Percentiles rank a stretch among this genome's conserved stretches.
These are phyloP conservation scores for Yamadazyma siamensis DNA, from an alignment of 1,139 yeast species.

Conservation along the genomic window DNA sequence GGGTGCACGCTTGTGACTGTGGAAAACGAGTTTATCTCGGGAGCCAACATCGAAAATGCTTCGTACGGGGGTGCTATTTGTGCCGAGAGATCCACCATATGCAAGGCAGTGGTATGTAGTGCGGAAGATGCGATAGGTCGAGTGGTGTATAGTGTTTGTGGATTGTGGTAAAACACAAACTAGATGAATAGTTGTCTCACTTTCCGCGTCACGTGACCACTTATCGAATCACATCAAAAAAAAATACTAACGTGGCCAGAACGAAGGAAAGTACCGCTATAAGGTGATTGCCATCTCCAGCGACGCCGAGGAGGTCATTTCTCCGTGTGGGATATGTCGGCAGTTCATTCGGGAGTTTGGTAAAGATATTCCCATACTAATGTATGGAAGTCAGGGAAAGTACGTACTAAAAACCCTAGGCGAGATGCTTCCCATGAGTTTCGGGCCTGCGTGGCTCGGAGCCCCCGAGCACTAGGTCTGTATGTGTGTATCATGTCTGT, in stretches of 20 bases:
- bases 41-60: conserved; percentile 93
- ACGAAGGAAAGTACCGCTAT: conserved; percentile 44
- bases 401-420: conserved; percentile 34
- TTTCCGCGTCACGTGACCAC: no score
- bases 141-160: background rate
- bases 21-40: conserved; percentile 50
- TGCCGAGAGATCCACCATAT: conserved; percentile 83
- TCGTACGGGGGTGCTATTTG: conserved; percentile 86
- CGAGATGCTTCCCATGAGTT: conserved; percentile 77
- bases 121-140: conserved; percentile 5
- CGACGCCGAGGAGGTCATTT: conserved; percentile 55
- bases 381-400: conserved; percentile 57
- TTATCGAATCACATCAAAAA: no score
- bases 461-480: background rate
- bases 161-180: no score
- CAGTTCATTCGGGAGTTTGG: conserved; percentile 82
- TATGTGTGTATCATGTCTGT: no score
- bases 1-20: conserved; percentile 70
- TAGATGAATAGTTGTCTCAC: no score
- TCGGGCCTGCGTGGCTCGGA: conserved; percentile 56
- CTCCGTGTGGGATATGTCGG: conserved; percentile 95
- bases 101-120: conserved; percentile 59
- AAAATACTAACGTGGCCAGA: conserved; percentile 19
- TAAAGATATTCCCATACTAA: conserved; percentile 48
- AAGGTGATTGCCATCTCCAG: conserved; percentile 71